Conservation (phyloP, 2,329 filamentous ascomycete species). For the Colletotrichum simmondsii region DNA sequence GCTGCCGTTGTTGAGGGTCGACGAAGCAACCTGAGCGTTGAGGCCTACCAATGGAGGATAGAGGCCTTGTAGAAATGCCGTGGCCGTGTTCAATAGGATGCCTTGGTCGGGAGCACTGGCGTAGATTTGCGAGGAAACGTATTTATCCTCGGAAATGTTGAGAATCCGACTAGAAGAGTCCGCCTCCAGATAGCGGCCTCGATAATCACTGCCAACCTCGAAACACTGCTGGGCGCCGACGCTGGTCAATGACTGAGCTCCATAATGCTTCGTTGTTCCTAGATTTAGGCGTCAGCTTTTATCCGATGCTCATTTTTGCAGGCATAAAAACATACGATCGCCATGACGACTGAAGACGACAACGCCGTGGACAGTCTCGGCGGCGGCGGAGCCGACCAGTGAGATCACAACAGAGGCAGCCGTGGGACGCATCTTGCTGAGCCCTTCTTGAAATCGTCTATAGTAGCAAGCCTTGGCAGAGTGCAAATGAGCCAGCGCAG, state of each 20-base stretch:
- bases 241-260: constrained; percentile 44
- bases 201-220: constrained; percentile 39
- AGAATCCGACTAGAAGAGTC: constrained; percentile 42
- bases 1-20: constrained; percentile 39
- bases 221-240: constrained; percentile 48
- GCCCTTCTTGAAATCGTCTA: neutral
- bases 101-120: constrained; percentile 46
- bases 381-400: constrained; percentile 37
- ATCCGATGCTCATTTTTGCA: accelerated
- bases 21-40: constrained; percentile 39
- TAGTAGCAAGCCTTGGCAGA: neutral
- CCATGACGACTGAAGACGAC: constrained; percentile 48
- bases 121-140: constrained; percentile 44
- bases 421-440: neutral
- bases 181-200: constrained; percentile 38
- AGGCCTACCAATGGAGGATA: constrained; percentile 45
- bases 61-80: constrained; percentile 48
- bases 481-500: neutral
- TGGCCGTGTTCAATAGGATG: constrained; percentile 48
- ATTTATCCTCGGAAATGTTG: constrained; percentile 46
- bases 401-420: neutral
- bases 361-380: constrained; percentile 46
- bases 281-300: neutral
- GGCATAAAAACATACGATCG: constrained; percentile 41
- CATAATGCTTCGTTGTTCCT: constrained; percentile 49